Percentiles rank a stretch among this genome's conserved stretches.
Evolutionary conservation across 2,329 filamentous ascomycete species (phyloP).

Genomic region (Alternaria burnsii): DNA sequence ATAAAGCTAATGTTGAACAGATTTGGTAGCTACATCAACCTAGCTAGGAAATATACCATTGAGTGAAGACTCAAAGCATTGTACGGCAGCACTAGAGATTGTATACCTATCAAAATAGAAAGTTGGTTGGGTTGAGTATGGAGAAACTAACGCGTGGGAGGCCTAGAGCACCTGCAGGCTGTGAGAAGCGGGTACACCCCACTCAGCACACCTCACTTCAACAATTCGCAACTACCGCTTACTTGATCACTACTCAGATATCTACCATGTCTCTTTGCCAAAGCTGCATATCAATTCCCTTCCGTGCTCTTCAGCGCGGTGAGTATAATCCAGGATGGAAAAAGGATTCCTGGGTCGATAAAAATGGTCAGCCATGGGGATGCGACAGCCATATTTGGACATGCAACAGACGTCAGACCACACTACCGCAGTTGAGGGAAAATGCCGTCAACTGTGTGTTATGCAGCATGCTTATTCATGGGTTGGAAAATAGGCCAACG

Average conservation of each 20-base stretch:
- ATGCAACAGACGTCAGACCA: not conserved
- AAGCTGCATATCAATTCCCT: not conserved
- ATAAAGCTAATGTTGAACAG: not conserved
- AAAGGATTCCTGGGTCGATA: not conserved
- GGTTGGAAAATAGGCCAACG: not conserved
- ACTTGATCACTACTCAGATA: fast-evolving
- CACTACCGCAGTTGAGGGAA: not conserved
- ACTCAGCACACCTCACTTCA: not conserved
- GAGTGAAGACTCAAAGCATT: not conserved
- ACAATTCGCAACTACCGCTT: too few species aligned
- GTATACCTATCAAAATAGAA: not conserved
- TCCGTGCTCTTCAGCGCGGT: not conserved
- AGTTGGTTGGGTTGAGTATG: not conserved
- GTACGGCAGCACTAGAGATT: not conserved
- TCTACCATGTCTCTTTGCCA: not conserved
- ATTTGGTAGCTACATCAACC: not conserved
- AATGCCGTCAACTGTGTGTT: not conserved
- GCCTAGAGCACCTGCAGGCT: conserved; percentile 2
- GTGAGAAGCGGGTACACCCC: not conserved
- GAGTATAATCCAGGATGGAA: not conserved
- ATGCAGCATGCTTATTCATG: not conserved
- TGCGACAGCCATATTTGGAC: not conserved
- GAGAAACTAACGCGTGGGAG: not conserved
- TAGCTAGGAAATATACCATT: not conserved
- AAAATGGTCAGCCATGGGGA: not conserved